A percentile compares a stretch with the other conserved stretches of the same genome.
phyloP scores from a whole-genome alignment of 2,329 filamentous ascomycete species.

The Penicillium glabrum region DNA sequence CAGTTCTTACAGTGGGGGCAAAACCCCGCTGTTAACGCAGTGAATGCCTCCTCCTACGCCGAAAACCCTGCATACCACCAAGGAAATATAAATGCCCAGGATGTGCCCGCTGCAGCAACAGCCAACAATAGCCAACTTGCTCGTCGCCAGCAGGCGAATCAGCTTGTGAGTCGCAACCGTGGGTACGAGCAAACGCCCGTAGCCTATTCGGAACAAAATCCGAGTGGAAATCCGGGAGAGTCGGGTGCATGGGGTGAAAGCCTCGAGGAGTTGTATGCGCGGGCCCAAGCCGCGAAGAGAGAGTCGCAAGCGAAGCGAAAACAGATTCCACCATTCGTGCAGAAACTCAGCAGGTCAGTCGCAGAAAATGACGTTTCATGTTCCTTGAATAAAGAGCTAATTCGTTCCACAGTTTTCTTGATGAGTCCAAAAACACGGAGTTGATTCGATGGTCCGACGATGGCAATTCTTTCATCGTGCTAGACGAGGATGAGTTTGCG shows the following conservation, averaged over 20 bases:
- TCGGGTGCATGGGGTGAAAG: slow-evolving; percentile 57
- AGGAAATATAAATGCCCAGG: slow-evolving; percentile 46
- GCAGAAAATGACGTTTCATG: background rate
- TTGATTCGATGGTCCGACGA: slow-evolving; percentile 96
- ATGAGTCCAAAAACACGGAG: slow-evolving; percentile 88
- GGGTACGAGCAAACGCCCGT: slow-evolving; percentile 39
- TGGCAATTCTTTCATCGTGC: slow-evolving; percentile 92
- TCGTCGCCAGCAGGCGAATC: slow-evolving; percentile 39
- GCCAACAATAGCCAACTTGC: slow-evolving; percentile 42
- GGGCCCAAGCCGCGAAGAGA: slow-evolving; percentile 77
- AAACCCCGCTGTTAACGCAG: slow-evolving; percentile 35
- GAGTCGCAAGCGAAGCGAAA: slow-evolving; percentile 89
- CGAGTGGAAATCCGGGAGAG: slow-evolving; percentile 21
- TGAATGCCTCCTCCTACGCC: slow-evolving; percentile 31
- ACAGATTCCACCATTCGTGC: slow-evolving; percentile 95
- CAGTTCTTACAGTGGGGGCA: slow-evolving; percentile 58
- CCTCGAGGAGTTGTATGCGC: slow-evolving; percentile 75
- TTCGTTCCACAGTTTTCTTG: slow-evolving; percentile 70
- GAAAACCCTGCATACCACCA: slow-evolving; percentile 42
- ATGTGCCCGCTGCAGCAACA: slow-evolving; percentile 50
- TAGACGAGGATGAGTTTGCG: slow-evolving; percentile 90
- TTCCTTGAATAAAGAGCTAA: slow-evolving; percentile 23
- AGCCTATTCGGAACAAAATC: slow-evolving; percentile 29
- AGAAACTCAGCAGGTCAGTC: slow-evolving; percentile 88
- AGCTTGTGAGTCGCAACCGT: slow-evolving; percentile 39